phyloP scores from a whole-genome alignment of 768 basidiomycete species.

The Daedaleopsis sinensis region DNA sequence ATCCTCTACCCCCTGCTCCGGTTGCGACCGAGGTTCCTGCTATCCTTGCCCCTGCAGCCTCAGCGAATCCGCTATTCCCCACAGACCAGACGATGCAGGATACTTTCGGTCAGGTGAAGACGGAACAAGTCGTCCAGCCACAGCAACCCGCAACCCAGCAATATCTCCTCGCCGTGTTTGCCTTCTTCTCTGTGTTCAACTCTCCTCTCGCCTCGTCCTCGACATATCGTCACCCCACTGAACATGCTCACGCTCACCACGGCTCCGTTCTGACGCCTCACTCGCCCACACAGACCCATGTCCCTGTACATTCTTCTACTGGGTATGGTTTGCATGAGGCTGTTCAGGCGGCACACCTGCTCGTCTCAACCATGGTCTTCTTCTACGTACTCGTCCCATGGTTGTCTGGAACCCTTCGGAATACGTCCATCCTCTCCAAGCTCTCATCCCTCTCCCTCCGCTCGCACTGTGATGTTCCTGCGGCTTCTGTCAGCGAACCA shows the following conservation, averaged over 20 bases:
- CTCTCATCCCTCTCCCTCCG: conserved; percentile 8
- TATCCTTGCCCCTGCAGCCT: conserved; percentile 13
- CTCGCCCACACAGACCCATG: conserved; percentile 26
- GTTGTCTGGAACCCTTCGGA: conserved; percentile 37
- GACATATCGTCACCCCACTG: conserved; percentile 26
- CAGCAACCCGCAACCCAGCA: conserved; percentile 43
- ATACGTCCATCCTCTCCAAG: conserved; percentile 10
- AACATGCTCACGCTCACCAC: conserved; percentile 41
- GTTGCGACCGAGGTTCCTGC: conserved; percentile 20
- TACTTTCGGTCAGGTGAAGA: conserved; percentile 13
- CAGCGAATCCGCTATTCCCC: conserved; percentile 20
- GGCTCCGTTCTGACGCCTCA: conserved; percentile 56
- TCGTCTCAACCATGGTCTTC: conserved; percentile 67
- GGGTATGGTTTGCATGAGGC: conserved; percentile 53
- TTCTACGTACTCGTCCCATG: conserved; percentile 55
- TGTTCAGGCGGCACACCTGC: conserved; percentile 66
- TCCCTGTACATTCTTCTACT: conserved; percentile 22
- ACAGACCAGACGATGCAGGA: conserved; percentile 22
- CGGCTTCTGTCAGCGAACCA: background rate
- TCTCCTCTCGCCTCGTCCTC: conserved; percentile 63
- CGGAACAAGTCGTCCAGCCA: conserved; percentile 11
- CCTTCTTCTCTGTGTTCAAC: conserved; percentile 86
- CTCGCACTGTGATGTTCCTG: background rate
- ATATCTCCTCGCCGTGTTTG: conserved; percentile 82
- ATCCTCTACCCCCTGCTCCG: conserved; percentile 48